Evolutionary conservation across 345 rosid species (phyloP), one percentile per base, ranked within the genome.

Genomic region (Combretum micranthum): DNA sequence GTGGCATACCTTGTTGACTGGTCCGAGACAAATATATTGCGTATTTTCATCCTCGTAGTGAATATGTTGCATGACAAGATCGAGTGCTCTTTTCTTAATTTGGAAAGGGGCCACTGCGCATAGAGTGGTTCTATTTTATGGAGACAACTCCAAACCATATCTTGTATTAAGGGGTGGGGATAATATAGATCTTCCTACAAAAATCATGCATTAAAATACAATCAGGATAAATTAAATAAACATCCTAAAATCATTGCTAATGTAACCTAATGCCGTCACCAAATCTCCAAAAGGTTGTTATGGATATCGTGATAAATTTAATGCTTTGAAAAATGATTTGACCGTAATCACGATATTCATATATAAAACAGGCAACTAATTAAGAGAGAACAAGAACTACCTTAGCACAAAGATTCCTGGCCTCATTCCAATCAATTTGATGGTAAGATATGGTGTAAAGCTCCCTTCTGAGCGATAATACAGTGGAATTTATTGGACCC

Each of bases 21-120:
- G 75, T 11, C 81, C 87, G 50, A 78, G 47, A 65, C 87, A 77
- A 20, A 83, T 15, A 25, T 83, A 85, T 0, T 26, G 69, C 23
- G 88, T 78, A 17, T 20, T 75, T 12, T 82, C 62, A n/a, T 86
- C 94, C 55, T 88, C 94, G 4, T 74, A 72, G 50, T 83, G 94
- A 23, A 88, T 69, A 60, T 78, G 85, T 52, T 80, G 52, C 73
- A 88, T 83, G 0, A 75, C 75, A 2, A 61, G 52, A 0, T 52
- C 14, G 12, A 88, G 79, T 47, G 94, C 87, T 45, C 15, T 68
- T 32, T 26, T 42, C 96, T 74, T 0, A 88, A 64, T 64, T 65
- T 80, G 19, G 68, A 70, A 14, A 78, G 57, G 1, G 96, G 91
- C 88, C 91, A 86, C 23, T 23, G 63, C 50, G 15, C 39, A 4